phyloP scores from a whole-genome alignment of 2,329 filamentous ascomycete genomes.

The Ceratocystis diversiconidia region DNA sequence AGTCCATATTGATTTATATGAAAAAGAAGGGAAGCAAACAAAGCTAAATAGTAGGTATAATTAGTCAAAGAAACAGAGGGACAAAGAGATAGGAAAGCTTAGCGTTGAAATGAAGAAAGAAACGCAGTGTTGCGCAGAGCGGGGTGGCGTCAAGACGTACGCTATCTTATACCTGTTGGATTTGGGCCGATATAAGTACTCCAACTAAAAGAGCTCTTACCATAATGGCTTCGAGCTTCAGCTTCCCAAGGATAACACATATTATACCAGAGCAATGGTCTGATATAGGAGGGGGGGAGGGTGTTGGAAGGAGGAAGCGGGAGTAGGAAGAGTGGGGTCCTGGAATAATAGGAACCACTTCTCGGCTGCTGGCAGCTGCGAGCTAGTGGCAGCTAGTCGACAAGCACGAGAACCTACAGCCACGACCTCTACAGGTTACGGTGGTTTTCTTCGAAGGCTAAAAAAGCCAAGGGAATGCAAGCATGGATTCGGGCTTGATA shows the following conservation, averaged over 20 bases:
- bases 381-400: not conserved
- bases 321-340: not conserved
- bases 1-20: slow-evolving; percentile 12
- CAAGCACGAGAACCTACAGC: not conserved
- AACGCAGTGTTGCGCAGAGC: not conserved
- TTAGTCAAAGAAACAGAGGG: not conserved
- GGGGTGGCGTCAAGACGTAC: not conserved
- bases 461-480: not conserved
- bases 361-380: not conserved
- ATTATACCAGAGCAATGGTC: not conserved
- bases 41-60: not conserved
- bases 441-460: not conserved
- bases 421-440: not conserved
- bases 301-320: not conserved
- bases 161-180: not conserved
- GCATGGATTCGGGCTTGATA: not conserved
- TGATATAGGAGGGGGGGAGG: not conserved
- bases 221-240: not conserved
- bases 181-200: not conserved
- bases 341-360: not conserved
- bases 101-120: not conserved
- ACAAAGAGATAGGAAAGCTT: not conserved
- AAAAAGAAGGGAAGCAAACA: not conserved
- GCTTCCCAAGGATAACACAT: not conserved
- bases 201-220: slow-evolving; percentile 1